Conservation (phyloP, 495 filamentous ascomycete species). For the Penicillium coprophilum region DNA sequence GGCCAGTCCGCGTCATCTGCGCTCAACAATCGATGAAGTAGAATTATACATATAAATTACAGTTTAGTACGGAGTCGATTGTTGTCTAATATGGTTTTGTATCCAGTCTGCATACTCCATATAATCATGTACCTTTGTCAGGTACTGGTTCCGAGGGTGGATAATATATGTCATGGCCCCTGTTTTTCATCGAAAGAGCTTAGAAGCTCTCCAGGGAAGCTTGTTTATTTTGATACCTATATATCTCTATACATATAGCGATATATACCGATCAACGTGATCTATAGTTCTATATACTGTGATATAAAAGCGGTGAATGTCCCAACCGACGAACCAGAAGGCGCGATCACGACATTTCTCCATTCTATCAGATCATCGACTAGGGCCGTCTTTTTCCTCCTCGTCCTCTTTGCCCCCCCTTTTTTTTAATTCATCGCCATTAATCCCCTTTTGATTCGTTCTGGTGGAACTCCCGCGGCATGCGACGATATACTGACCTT, state of each 20-base stretch:
- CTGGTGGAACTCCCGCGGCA: slow-evolving; percentile 10
- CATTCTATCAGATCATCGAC: slow-evolving; percentile 52
- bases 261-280: no score
- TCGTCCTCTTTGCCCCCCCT: background rate
- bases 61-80: no score
- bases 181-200: background rate
- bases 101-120: background rate
- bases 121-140: background rate
- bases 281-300: no score
- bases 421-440: slow-evolving; percentile 12
- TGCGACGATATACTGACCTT: slow-evolving; percentile 3
- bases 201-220: background rate
- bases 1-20: slow-evolving; percentile 4
- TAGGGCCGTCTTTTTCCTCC: slow-evolving; percentile 26
- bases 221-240: background rate
- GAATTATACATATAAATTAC: no score
- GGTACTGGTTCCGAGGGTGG: background rate
- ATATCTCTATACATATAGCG: background rate
- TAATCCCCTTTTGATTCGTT: slow-evolving; percentile 12
- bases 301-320: slow-evolving; percentile 28
- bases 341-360: slow-evolving; percentile 53
- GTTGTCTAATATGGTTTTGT: no score
- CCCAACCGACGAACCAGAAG: slow-evolving; percentile 31
- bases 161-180: background rate
- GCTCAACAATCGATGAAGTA: background rate